Base-by-base conservation (phyloP, 2,329 filamentous ascomycete species). In the Aspergillus sp. region DNA sequence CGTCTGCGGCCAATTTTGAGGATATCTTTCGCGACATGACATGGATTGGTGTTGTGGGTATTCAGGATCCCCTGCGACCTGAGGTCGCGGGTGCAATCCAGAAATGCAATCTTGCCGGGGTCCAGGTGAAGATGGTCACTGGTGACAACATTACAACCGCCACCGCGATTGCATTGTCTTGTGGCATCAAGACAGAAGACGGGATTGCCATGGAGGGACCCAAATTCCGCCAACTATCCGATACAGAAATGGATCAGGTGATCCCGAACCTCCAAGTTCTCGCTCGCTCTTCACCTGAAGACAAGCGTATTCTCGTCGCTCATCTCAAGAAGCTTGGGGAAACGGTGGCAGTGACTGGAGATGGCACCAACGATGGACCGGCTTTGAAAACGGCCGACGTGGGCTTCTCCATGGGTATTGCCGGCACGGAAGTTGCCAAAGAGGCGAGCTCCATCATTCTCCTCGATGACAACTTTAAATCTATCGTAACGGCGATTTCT, bases 91-190 rank as follows among this genome's bases (percentile, higher is more conserved):
- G 80, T 42, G 84, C 85, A 40, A 85, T 88, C 46, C 71, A 73
- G 48, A 79, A 79, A 58, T 86, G 83, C 51, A 78, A 82, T 54
- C 74, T 73, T 28, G 85, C 85, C 12, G 84, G 84, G 46, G 83
- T 88, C 10, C 74, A 80, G 46, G 82, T 86, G 42, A 82, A 83
- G 56, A 86, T 86, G 82, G 83, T 86, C 43, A 86, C 83, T 27
- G 83, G 66, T 43, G 83, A 87, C 64, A 87, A 87, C 57, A 71
- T 86, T 51, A 73, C 81, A 19, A 89, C 85, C 26, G 85, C 83
- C 6, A 79, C 79, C 43, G 85, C 85, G 2, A 89, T 89, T 55
- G 84, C 85, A 2, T 75, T 72, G 6, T 82, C 88, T 49, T 89
- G 85, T 52, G 85, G 85, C 43, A 86, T 88, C 64, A 76, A 75